Evolutionary conservation across 2,329 filamentous ascomycete genomes (phyloP).

Genomic region (Cyphellophora attinorum): DNA sequence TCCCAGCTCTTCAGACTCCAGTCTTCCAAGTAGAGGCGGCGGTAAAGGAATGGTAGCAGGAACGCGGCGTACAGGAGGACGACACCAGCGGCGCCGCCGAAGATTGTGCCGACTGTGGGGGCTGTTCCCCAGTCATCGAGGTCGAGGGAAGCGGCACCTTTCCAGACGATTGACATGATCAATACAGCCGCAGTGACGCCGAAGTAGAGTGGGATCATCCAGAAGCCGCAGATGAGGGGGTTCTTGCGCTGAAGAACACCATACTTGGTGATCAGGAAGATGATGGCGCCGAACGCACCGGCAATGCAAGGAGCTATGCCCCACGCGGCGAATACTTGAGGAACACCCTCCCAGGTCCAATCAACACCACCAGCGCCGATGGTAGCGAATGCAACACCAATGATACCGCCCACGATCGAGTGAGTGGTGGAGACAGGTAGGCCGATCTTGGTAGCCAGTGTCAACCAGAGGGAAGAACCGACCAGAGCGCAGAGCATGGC

Average conservation of each 20-base stretch:
- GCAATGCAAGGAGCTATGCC: constrained; percentile 61
- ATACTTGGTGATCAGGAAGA: constrained; percentile 64
- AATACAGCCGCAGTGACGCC: constrained; percentile 9
- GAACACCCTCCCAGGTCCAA: constrained; percentile 63
- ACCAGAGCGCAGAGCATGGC: constrained; percentile 56
- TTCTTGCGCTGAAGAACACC: constrained; percentile 62
- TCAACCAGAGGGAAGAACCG: constrained; percentile 61
- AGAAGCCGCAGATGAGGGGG: constrained; percentile 28
- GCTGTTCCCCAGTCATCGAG: constrained; percentile 1
- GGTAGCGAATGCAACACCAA: constrained; percentile 59
- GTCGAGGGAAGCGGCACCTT: constrained; percentile 6
- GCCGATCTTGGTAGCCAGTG: constrained; percentile 66
- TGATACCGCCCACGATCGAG: constrained; percentile 58
- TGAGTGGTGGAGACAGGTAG: constrained; percentile 65
- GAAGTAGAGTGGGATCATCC: constrained; percentile 11
- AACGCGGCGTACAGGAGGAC: constrained; percentile 7
- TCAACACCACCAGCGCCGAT: constrained; percentile 51
- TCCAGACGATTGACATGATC: constrained; percentile 12
- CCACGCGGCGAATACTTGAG: constrained; percentile 60
- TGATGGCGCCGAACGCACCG: constrained; percentile 53
- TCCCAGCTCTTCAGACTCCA: constrained; percentile 7
- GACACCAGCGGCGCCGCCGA: constrained; percentile 4
- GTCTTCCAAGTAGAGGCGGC: constrained; percentile 6
- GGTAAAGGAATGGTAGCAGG: constrained; percentile 9
- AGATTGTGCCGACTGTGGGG: constrained; percentile 6